phyloP scores from a whole-genome alignment of 306 rosid species.

The Geum urbanum region DNA sequence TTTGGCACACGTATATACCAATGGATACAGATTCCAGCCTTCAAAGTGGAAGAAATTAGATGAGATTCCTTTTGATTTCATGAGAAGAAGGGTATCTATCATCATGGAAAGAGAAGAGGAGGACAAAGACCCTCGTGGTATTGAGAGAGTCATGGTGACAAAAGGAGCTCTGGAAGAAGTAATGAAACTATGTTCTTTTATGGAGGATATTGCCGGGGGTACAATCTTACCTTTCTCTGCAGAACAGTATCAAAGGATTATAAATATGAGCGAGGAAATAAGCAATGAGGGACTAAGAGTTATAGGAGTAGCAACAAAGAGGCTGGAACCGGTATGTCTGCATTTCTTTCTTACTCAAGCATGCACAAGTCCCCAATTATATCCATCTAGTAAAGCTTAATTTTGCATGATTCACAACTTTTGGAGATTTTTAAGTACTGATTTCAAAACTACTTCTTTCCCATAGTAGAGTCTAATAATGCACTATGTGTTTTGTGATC shows the following conservation, averaged over 20 bases:
- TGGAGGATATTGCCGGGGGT: conserved; percentile 40
- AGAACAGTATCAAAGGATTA: conserved; percentile 45
- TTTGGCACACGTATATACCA: conserved; percentile 65
- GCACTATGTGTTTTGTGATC: neutral
- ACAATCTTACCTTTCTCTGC: conserved; percentile 34
- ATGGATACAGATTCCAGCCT: conserved; percentile 73
- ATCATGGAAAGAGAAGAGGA: conserved; percentile 49
- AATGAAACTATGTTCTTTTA: conserved; percentile 53
- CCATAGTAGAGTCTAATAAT: neutral
- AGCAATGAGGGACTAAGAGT: conserved; percentile 76
- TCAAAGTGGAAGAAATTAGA: conserved; percentile 69
- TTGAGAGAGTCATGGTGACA: conserved; percentile 51
- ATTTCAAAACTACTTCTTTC: neutral
- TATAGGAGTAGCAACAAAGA: conserved; percentile 71
- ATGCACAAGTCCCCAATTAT: neutral
- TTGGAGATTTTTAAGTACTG: neutral
- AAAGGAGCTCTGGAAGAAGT: conserved; percentile 91
- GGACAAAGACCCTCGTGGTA: conserved; percentile 22
- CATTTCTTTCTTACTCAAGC: conserved; percentile 10
- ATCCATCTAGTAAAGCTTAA: neutral
- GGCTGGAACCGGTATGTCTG: conserved; percentile 43
- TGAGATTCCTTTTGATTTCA: conserved; percentile 88
- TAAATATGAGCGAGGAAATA: conserved; percentile 49
- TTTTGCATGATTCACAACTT: neutral
- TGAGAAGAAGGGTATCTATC: conserved; percentile 71